phyloP scores from a whole-genome alignment of 1,284 basidiomycete genomes.

The Sanguinoderma infundibulare region DNA sequence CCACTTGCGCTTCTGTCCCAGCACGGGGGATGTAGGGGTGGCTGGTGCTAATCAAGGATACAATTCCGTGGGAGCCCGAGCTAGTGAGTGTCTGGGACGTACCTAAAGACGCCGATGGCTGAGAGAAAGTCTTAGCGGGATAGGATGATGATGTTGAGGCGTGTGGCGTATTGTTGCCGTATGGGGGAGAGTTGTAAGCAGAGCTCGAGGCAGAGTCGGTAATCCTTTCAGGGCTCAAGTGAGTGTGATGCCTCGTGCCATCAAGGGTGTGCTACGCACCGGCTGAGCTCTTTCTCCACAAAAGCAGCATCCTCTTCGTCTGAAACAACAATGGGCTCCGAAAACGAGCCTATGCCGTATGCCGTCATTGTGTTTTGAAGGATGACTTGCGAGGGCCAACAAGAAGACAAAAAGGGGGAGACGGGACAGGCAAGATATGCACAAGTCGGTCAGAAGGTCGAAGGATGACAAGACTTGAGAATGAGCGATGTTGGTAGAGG shows the following conservation, averaged over 20 bases:
- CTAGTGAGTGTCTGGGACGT: neutral
- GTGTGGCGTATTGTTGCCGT: neutral
- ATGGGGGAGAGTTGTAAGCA: conserved; percentile 4
- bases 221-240: conserved; percentile 2
- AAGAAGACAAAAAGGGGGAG: neutral
- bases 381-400: neutral
- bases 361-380: conserved; percentile 17
- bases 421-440: neutral
- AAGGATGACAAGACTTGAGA: neutral
- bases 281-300: conserved; percentile 33
- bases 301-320: conserved; percentile 45
- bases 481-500: neutral
- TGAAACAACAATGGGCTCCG: conserved; percentile 46
- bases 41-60: neutral
- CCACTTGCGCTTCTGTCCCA: conserved; percentile 29
- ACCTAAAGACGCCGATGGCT: neutral
- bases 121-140: neutral
- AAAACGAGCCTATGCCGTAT: conserved; percentile 33
- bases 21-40: neutral
- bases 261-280: conserved; percentile 1
- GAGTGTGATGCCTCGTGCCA: neutral
- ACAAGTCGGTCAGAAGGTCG: neutral
- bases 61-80: neutral
- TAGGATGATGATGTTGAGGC: neutral
- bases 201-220: conserved; percentile 18